Percentiles rank a stretch among this genome's conserved stretches.
phyloP scores from a whole-genome alignment of 2,329 filamentous ascomycete species.

The Elsinoe perseae region DNA sequence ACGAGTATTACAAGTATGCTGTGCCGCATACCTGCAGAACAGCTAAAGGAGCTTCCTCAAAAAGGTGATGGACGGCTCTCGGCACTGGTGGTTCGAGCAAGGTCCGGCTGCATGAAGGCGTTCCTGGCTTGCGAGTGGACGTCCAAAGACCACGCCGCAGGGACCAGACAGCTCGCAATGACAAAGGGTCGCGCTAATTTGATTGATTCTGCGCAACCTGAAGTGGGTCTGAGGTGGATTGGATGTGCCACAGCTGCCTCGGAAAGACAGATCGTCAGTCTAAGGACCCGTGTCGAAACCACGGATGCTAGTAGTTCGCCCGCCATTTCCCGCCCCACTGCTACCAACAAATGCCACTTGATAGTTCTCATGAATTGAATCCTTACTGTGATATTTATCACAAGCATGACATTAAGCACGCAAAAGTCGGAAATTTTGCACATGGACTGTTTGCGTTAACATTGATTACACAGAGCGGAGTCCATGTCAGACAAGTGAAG shows the following conservation, averaged over 20 bases:
- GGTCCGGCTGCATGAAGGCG: neutral
- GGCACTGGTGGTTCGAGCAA: neutral
- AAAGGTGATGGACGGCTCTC: slow-evolving; percentile 1
- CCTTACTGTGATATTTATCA: neutral
- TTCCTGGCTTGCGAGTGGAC: slow-evolving; percentile 7
- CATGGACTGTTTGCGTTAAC: neutral
- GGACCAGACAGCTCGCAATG: neutral
- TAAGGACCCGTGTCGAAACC: neutral
- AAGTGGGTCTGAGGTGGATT: neutral
- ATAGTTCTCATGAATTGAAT: neutral
- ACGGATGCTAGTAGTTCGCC: neutral
- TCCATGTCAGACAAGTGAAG: neutral
- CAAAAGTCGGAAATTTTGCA: neutral
- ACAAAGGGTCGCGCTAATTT: neutral
- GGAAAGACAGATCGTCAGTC: neutral
- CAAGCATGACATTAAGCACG: neutral
- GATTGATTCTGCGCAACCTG: neutral
- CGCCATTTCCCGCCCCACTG: neutral
- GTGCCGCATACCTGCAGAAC: slow-evolving; percentile 4
- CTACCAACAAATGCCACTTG: neutral
- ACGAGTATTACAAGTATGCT: neutral
- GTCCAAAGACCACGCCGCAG: neutral
- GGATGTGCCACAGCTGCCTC: neutral
- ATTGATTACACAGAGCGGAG: too few relatives aligned
- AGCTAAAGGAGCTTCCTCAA: slow-evolving; percentile 7